Base-by-base conservation (phyloP, 2,329 filamentous ascomycete genomes). In the Sporothrix brunneoviolacea region DNA sequence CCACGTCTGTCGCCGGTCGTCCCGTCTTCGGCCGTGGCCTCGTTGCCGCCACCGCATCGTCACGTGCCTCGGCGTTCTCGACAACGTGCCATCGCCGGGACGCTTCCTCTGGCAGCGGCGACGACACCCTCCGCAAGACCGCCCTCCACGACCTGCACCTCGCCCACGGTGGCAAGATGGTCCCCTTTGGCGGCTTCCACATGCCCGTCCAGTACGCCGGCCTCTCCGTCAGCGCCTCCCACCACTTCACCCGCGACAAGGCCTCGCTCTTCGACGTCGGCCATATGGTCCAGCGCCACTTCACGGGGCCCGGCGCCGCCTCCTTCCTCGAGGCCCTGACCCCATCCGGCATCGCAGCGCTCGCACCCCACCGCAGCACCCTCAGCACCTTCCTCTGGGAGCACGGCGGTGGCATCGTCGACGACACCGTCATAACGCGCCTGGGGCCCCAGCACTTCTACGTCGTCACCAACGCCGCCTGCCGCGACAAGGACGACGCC, bases 191-290 rank as follows among this genome's bases (percentile, higher is more conserved):
- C 56, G 90, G 89, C 58, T 95, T 84, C 72, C 76, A 80, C 60
- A 96, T 98, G 89, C 93, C 93, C 8, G 83, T 98, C 39, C 86
- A 93, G 68, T 98, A 97, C 72, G 70, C 76, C 30, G 79, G 83
- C 58, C 76, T 87, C 58, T 84, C 85, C 59, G 85, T 96, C 56
- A 77, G 80, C 58, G 87, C 90, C 54, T 95, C 89, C 47, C 93
- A 97, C 73, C 77, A 83, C 61, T 96, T 91, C 77, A 97, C 93
- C 15, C 83, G 93, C 49, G 77, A 82, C 60, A 86, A 91, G 68
- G 86, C 88, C 52, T 95, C 90, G 57, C 72, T 98, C 57, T 98
- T 98, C 64, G 93, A 98, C 68, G 93, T 97, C 49, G 86, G 86
- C 65, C 93, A 97, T 72, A 97, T 97, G 91, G 90, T 85, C 56